Evolutionary conservation across 2,329 filamentous ascomycete genomes (phyloP).

Genomic region (Sclerotinia sclerotiorum): DNA sequence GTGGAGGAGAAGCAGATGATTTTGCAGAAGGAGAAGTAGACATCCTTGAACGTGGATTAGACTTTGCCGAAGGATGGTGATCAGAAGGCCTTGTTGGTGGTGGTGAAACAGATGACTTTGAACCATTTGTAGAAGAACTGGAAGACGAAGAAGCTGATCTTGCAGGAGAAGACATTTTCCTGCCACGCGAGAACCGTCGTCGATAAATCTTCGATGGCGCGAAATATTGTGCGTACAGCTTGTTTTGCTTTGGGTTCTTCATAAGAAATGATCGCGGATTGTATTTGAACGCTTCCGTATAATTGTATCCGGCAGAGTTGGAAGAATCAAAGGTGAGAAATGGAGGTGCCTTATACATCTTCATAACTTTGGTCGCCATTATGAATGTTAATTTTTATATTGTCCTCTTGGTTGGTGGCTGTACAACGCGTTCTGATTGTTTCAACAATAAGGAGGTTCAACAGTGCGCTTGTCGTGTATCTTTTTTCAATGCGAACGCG

Average conservation of each 20-base stretch:
- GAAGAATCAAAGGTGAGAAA: constrained; percentile 9
- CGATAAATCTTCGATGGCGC: background rate
- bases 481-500: background rate
- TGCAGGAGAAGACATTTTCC: constrained; percentile 12
- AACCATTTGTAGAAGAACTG: background rate
- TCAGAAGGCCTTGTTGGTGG: background rate
- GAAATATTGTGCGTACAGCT: constrained; percentile 13
- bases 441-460: background rate
- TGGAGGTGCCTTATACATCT: constrained; percentile 4
- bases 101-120: constrained; percentile 11
- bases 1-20: background rate
- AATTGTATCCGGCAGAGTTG: background rate
- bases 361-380: constrained; percentile 19
- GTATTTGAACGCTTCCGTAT: constrained; percentile 1
- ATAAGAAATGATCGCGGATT: constrained; percentile 8
- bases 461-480: background rate
- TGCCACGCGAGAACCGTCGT: background rate
- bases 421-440: background rate
- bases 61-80: background rate
- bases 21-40: constrained; percentile 5
- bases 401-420: background rate
- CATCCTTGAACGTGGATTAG: background rate
- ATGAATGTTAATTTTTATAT: background rate
- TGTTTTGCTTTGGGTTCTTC: constrained; percentile 6
- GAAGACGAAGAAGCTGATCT: constrained; percentile 12